Evolutionary conservation across 2,329 filamentous ascomycete species (phyloP).

Genomic region (Ceratocystis ficicola): DNA sequence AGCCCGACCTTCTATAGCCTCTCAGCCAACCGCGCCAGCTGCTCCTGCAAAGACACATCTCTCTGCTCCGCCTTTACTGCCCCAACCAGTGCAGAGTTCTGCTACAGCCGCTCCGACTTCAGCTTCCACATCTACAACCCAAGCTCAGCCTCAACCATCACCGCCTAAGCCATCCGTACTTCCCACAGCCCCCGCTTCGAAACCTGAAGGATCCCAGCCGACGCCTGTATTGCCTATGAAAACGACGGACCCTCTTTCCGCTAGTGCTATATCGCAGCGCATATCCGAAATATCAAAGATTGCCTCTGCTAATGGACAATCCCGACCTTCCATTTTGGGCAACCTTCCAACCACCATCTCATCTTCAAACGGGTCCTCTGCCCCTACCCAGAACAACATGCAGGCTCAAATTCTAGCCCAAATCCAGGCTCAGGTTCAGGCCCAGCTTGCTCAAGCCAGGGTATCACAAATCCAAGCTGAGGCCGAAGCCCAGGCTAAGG

Average conservation of each 20-base stretch:
- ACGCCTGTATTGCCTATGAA: constrained; percentile 3
- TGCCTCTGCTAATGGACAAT: constrained; percentile 24
- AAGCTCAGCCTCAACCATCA: not conserved
- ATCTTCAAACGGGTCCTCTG: constrained; percentile 4
- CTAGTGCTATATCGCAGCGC: constrained; percentile 19
- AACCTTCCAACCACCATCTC: constrained; percentile 18
- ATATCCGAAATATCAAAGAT: constrained; percentile 22
- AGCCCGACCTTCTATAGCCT: not conserved
- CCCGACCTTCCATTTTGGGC: constrained; percentile 23
- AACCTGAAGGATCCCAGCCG: not conserved
- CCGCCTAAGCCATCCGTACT: constrained; percentile 1
- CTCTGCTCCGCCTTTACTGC: not conserved
- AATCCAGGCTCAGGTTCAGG: constrained; percentile 31
- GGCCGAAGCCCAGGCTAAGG: constrained; percentile 16
- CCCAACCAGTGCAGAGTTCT: constrained; percentile 6
- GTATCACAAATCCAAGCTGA: constrained; percentile 18
- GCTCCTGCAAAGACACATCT: not conserved
- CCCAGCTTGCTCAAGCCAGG: constrained; percentile 25
- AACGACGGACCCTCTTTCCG: constrained; percentile 18
- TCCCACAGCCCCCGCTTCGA: not conserved
- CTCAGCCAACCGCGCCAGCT: not conserved
- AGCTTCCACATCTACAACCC: not conserved
- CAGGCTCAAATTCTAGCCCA: constrained; percentile 20
- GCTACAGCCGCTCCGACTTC: not conserved
- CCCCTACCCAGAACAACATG: constrained; percentile 18